A percentile compares a stretch with the other conserved stretches of the same genome.
phyloP scores from a whole-genome alignment of 768 basidiomycete genomes.

The Mrakia frigida region DNA sequence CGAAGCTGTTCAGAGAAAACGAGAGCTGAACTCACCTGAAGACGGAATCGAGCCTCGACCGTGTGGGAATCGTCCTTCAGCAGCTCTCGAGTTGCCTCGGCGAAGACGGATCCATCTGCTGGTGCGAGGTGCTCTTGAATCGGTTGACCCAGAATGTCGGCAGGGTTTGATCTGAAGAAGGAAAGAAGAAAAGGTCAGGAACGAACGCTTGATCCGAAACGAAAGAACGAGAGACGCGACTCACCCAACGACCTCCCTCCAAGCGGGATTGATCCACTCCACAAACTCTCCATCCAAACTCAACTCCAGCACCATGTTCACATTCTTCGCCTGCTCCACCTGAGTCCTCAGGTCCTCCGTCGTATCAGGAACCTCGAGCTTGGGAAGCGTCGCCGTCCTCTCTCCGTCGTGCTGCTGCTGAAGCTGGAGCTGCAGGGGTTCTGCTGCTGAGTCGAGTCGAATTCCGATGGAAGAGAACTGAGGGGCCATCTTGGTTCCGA shows the following conservation, averaged over 20 bases:
- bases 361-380: slow-evolving; percentile 47
- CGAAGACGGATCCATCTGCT: slow-evolving; percentile 74
- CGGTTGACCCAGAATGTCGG: slow-evolving; percentile 67
- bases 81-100: slow-evolving; percentile 75
- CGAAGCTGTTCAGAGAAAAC: not conserved
- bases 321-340: slow-evolving; percentile 90
- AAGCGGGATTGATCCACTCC: slow-evolving; percentile 93
- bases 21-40: slow-evolving; percentile 52
- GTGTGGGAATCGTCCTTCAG: slow-evolving; percentile 83
- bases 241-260: slow-evolving; percentile 70
- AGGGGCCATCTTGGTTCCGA: not conserved
- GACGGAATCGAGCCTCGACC: slow-evolving; percentile 70
- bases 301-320: slow-evolving; percentile 93
- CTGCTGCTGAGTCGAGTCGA: slow-evolving; percentile 17
- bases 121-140: slow-evolving; percentile 77
- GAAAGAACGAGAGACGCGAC: slow-evolving; percentile 25
- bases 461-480: slow-evolving; percentile 17
- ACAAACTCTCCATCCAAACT: slow-evolving; percentile 89
- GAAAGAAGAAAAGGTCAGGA: slow-evolving; percentile 12
- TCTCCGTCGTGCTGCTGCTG: slow-evolving; percentile 11
- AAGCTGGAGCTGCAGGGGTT: not conserved
- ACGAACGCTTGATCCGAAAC: not conserved
- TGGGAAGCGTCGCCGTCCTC: slow-evolving; percentile 19
- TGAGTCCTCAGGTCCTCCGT: slow-evolving; percentile 82
- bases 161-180: slow-evolving; percentile 66